phyloP scores from a whole-genome alignment of 179 eudicot species.

The Amaranthus tricolor region DNA sequence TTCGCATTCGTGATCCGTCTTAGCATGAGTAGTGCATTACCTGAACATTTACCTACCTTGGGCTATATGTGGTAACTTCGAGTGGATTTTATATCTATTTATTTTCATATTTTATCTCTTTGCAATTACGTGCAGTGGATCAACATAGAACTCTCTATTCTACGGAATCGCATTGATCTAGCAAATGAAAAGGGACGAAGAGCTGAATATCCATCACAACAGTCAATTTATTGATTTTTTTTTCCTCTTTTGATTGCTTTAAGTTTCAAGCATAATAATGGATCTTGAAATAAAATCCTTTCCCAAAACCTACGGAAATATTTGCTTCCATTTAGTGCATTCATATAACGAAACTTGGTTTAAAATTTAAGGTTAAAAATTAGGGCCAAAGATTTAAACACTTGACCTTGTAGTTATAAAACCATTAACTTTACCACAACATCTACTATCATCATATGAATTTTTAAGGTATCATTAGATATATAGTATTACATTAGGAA shows the following conservation, averaged over 20 bases:
- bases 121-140: constrained; percentile 31
- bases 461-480: neutral
- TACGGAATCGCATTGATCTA: constrained; percentile 43
- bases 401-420: too few species aligned
- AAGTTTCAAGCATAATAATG: neutral
- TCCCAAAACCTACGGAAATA: neutral
- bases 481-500: neutral
- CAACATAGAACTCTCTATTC: constrained; percentile 33
- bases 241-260: neutral
- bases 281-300: neutral
- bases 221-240: constrained; percentile 6
- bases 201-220: constrained; percentile 40
- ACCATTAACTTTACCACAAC: too few species aligned
- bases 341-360: neutral
- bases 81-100: neutral
- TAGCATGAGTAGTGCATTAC: too few species aligned
- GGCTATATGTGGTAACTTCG: neutral
- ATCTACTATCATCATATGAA: neutral
- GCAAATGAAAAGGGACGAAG: constrained; percentile 54
- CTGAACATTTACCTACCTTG: too few species aligned
- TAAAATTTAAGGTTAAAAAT: neutral
- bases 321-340: neutral
- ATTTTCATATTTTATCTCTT: constrained; percentile 1
- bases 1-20: too few species aligned
- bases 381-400: too few species aligned